These are phyloP conservation scores for Schizochytrium sp. DNA, from an alignment of 108 stramenopile species.

Conservation along the genomic window DNA sequence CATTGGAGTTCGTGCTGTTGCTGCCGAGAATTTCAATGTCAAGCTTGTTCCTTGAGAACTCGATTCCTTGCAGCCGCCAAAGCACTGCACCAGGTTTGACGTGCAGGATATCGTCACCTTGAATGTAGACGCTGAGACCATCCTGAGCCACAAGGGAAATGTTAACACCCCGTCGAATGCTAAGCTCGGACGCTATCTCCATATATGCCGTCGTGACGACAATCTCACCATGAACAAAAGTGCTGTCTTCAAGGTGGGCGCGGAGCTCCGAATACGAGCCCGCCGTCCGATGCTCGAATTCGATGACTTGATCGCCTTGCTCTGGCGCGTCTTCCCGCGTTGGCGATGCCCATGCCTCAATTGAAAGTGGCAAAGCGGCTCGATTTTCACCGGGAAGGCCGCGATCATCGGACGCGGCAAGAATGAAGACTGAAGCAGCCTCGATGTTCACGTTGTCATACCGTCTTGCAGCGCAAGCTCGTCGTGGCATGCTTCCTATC, in stretches of 20 bases:
- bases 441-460: neutral
- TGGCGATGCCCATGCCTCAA: neutral
- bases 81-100: no score
- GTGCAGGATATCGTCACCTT: no score
- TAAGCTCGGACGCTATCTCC: neutral
- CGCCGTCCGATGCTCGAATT: neutral
- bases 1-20: no score
- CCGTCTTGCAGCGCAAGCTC: neutral
- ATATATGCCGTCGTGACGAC: neutral
- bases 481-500: neutral
- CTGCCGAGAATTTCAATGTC: no score
- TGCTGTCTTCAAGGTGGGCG: neutral
- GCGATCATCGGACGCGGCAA: no score
- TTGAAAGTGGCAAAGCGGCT: no score
- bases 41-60: no score
- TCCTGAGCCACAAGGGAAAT: neutral
- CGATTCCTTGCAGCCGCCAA: no score
- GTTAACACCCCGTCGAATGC: neutral
- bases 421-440: neutral
- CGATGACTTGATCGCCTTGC: neutral
- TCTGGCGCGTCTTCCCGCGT: no score
- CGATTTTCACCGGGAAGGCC: no score
- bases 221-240: neutral
- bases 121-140: no score
- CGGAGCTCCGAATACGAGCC: neutral